These are phyloP conservation scores for Aspergillus novoparasiticus DNA, from an alignment of 2,329 filamentous ascomycete species.

Conservation along the genomic window DNA sequence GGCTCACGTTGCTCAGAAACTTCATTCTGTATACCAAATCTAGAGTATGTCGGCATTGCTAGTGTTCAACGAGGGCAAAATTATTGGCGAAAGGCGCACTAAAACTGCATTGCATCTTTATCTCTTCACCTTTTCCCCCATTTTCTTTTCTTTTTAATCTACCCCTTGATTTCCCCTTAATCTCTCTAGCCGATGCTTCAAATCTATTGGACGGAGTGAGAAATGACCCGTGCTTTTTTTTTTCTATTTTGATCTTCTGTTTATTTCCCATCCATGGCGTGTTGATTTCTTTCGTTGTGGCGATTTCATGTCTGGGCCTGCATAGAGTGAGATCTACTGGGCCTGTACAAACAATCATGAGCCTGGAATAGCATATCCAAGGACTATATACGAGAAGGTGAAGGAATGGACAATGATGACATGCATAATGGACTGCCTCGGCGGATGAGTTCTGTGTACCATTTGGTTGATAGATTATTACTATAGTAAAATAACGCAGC, in stretches of 20 bases:
- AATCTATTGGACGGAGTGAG: constrained; percentile 10
- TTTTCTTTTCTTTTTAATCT: constrained; percentile 13
- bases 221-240: constrained; percentile 7
- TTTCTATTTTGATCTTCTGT: constrained; percentile 10
- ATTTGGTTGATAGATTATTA: constrained; percentile 9
- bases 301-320: constrained; percentile 11
- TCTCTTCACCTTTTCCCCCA: constrained; percentile 6
- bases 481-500: constrained; percentile 2
- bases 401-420: constrained; percentile 16
- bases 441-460: constrained; percentile 18
- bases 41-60: constrained; percentile 29
- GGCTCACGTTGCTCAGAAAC: constrained; percentile 42
- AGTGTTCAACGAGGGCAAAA: constrained; percentile 22
- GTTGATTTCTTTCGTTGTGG: constrained; percentile 12
- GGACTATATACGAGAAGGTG: constrained; percentile 15
- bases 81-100: constrained; percentile 27
- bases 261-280: constrained; percentile 4
- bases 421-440: constrained; percentile 18
- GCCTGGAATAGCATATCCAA: constrained; percentile 11
- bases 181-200: background rate
- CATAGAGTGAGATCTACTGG: constrained; percentile 15
- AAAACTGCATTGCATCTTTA: constrained; percentile 20
- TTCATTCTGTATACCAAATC: constrained; percentile 46
- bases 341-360: constrained; percentile 7
- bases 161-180: constrained; percentile 12